These are phyloP conservation scores for Ceratocystis alfenasii DNA, from an alignment of 2,329 filamentous ascomycete genomes.

Conservation along the genomic window DNA sequence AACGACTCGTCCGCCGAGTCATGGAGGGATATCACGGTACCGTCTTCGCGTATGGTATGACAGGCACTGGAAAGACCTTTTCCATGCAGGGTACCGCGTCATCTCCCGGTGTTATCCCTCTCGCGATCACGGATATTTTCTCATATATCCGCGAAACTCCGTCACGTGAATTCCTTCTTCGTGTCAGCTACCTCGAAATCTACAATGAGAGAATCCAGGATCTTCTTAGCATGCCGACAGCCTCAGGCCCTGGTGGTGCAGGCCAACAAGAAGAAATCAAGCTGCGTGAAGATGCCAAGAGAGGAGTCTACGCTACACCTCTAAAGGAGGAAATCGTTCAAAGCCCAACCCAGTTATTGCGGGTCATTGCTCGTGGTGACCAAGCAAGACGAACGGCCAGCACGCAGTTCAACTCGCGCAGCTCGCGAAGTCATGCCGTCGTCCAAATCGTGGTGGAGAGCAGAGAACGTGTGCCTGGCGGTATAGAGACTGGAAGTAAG, in stretches of 20 bases:
- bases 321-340: conserved; percentile 98
- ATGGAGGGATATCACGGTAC: conserved; percentile 99
- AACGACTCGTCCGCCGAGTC: conserved; percentile 83
- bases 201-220: conserved; percentile 98
- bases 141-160: conserved; percentile 97
- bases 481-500: conserved; percentile 43
- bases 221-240: conserved; percentile 63
- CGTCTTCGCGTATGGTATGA: conserved; percentile 98
- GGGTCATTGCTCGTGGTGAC: conserved; percentile 90
- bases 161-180: conserved; percentile 80
- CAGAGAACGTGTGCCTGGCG: conserved; percentile 64
- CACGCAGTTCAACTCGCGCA: conserved; percentile 92
- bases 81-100: conserved; percentile 98
- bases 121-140: conserved; percentile 97
- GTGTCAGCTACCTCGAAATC: conserved; percentile 96
- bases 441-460: conserved; percentile 98
- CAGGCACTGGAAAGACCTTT: conserved; percentile 98
- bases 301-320: conserved; percentile 90
- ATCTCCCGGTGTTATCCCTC: conserved; percentile 88
- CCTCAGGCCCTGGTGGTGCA: conserved; percentile 41
- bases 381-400: conserved; percentile 80
- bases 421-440: conserved; percentile 94
- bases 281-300: conserved; percentile 86
- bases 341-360: conserved; percentile 84
- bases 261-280: conserved; percentile 83